These are phyloP conservation scores for Coemansia sp. DNA, from an alignment of 192 early-diverging fungal genomes.

Conservation along the genomic window DNA sequence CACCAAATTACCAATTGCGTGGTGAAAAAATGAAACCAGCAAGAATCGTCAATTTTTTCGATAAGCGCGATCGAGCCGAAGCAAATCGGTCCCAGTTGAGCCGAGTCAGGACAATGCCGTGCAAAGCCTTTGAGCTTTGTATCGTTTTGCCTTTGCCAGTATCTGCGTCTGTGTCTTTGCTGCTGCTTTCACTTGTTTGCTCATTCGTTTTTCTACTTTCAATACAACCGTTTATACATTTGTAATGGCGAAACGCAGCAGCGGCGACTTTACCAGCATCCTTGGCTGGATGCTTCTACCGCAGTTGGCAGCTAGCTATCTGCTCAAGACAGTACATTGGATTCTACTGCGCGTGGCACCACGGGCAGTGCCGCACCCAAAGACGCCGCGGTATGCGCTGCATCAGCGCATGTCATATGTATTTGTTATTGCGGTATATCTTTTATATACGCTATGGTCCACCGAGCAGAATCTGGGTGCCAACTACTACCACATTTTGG, in stretches of 20 bases:
- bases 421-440: slow-evolving; percentile 34
- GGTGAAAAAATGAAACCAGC: not conserved
- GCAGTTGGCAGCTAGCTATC: slow-evolving; percentile 30
- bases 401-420: slow-evolving; percentile 47
- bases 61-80: not conserved
- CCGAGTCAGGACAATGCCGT: not conserved
- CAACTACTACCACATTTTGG: slow-evolving; percentile 52
- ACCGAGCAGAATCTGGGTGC: slow-evolving; percentile 34
- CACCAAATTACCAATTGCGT: not conserved
- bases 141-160: not conserved
- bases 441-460: slow-evolving; percentile 39
- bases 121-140: not conserved
- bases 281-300: slow-evolving; percentile 49
- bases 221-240: not conserved
- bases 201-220: not conserved
- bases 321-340: slow-evolving; percentile 31
- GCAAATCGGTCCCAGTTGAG: not conserved
- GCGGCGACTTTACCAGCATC: slow-evolving; percentile 29
- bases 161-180: not conserved
- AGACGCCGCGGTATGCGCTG: slow-evolving; percentile 19
- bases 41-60: not conserved
- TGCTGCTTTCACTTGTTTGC: not conserved
- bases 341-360: slow-evolving; percentile 31
- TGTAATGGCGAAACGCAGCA: not conserved
- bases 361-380: slow-evolving; percentile 32